Evolutionary conservation across 2,329 filamentous ascomycete genomes (phyloP).

Genomic region (Mycosphaerella arachidis): DNA sequence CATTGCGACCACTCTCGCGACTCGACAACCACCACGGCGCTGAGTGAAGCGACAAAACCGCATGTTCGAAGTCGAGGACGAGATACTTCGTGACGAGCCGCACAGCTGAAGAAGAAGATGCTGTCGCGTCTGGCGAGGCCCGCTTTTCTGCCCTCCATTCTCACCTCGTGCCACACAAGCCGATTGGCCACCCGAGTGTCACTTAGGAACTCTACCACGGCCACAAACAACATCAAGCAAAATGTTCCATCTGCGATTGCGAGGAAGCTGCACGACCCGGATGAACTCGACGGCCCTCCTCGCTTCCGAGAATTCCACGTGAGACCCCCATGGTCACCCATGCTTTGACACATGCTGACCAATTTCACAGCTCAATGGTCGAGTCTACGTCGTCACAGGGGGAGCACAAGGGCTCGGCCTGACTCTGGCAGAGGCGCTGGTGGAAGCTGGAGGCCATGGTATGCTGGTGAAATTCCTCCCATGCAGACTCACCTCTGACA

Average conservation of each 20-base stretch:
- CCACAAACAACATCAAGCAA: not conserved
- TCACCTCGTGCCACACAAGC: not conserved
- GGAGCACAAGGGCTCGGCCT: constrained; percentile 26
- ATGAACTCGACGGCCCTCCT: constrained; percentile 6
- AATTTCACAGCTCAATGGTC: constrained; percentile 16
- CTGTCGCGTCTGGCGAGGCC: not conserved
- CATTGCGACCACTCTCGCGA: not conserved
- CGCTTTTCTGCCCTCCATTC: not conserved
- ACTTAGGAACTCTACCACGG: not conserved
- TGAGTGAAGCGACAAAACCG: not conserved
- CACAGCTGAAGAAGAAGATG: not conserved
- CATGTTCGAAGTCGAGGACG: not conserved
- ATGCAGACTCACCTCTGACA: not conserved
- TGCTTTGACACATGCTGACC: not conserved
- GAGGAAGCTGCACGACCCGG: constrained; percentile 14
- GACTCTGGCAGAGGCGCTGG: constrained; percentile 44
- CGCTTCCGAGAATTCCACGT: constrained; percentile 24
- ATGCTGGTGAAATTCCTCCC: not conserved
- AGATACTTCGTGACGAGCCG: not conserved
- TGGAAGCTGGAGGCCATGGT: constrained; percentile 47
- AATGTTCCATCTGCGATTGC: constrained; percentile 12
- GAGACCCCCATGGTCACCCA: not conserved
- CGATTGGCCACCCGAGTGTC: not conserved
- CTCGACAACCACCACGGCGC: not conserved
- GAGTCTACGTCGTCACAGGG: constrained; percentile 25